Conservation (phyloP, 2,329 filamentous ascomycete species). For the Emericellopsis atlantica region DNA sequence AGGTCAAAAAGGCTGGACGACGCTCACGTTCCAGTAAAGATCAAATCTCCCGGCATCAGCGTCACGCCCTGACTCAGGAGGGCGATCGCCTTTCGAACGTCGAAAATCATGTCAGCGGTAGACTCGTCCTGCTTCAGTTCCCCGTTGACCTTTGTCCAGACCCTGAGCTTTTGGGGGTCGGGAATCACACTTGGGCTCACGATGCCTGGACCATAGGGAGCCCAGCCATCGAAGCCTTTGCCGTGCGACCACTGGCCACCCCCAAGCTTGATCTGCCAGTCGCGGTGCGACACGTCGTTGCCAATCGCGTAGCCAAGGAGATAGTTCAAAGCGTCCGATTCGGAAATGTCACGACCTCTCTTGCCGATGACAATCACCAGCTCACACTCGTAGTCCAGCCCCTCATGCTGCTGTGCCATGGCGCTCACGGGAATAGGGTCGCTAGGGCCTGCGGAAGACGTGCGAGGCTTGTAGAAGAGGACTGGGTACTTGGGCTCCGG, state of each 20-base stretch:
- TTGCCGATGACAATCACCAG: constrained; percentile 63
- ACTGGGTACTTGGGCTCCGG: constrained; percentile 59
- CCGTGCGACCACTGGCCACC: constrained; percentile 60
- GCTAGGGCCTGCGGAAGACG: constrained; percentile 49
- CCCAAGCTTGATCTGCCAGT: constrained; percentile 59
- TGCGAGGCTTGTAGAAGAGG: constrained; percentile 53
- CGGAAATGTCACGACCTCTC: constrained; percentile 49
- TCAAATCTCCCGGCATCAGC: constrained; percentile 49
- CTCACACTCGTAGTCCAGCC: constrained; percentile 72
- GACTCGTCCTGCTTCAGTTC: constrained; percentile 27
- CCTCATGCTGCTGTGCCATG: constrained; percentile 52
- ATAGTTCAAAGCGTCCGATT: constrained; percentile 53
- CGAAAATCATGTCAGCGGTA: constrained; percentile 52
- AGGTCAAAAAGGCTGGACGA: not conserved
- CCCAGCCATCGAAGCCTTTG: constrained; percentile 68
- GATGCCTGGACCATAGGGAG: constrained; percentile 60
- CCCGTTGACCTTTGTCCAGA: constrained; percentile 48
- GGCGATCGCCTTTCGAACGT: constrained; percentile 43
- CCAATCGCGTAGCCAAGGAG: constrained; percentile 65
- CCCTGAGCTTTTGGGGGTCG: constrained; percentile 43
- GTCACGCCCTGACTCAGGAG: constrained; percentile 51
- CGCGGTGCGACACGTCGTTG: constrained; percentile 70
- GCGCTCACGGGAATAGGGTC: constrained; percentile 54
- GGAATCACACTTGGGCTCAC: constrained; percentile 41
- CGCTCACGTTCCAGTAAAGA: constrained; percentile 52